A percentile compares a stretch with the other conserved stretches of the same genome.
Evolutionary conservation across 768 basidiomycete genomes (phyloP).

Genomic region (Pleurotus eryngii): DNA sequence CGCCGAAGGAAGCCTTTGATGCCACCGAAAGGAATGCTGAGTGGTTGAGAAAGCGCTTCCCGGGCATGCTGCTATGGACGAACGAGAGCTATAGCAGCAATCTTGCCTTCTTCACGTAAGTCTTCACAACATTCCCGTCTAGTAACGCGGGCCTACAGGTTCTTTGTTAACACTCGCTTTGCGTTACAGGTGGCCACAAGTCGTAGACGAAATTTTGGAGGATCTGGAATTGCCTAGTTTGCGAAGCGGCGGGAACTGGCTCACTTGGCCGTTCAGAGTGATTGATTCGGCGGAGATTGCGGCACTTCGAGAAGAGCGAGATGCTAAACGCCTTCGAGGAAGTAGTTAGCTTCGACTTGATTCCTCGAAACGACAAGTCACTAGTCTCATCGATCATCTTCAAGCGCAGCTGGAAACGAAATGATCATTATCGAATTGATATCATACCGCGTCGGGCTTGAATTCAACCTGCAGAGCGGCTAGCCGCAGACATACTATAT

Average conservation of each 20-base stretch:
- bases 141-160: not conserved
- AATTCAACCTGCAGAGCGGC: too few species aligned
- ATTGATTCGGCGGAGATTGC: conserved; percentile 46
- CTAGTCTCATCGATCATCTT: too few species aligned
- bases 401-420: too few species aligned
- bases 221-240: conserved; percentile 54
- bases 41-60: conserved; percentile 56
- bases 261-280: conserved; percentile 61
- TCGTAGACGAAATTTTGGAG: conserved; percentile 51
- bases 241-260: conserved; percentile 62
- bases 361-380: too few species aligned
- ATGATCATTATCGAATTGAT: too few species aligned
- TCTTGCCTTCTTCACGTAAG: conserved; percentile 53
- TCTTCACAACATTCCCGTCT: conserved; percentile 8
- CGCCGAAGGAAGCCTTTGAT: conserved; percentile 42
- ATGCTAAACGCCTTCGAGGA: conserved; percentile 19
- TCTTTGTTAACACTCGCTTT: not conserved
- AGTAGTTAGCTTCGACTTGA: too few species aligned
- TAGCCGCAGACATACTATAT: too few species aligned
- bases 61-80: conserved; percentile 42
- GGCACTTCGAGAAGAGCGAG: conserved; percentile 45
- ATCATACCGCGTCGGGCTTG: too few species aligned
- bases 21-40: conserved; percentile 41
- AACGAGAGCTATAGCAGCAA: conserved; percentile 52
- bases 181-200: conserved; percentile 54